These are phyloP conservation scores for Aspergillus candidus DNA, from an alignment of 2,329 filamentous ascomycete species.

Conservation along the genomic window DNA sequence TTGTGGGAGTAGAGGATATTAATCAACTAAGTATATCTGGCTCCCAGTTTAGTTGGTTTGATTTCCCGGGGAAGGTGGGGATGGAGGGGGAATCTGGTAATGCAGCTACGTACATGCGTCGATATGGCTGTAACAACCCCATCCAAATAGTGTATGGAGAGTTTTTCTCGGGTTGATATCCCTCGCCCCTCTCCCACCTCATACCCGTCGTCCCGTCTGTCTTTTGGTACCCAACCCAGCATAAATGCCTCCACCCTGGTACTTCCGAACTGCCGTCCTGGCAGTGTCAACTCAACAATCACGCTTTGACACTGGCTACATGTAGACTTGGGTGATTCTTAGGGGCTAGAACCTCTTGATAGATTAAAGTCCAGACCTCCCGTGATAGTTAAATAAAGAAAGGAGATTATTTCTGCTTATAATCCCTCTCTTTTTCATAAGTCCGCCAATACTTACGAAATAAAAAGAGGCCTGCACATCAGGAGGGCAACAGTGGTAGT, in stretches of 20 bases:
- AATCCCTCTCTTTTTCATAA: not conserved
- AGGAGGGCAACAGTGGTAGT: too few species aligned
- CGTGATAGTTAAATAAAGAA: not conserved
- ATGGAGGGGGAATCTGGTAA: too few species aligned
- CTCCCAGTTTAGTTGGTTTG: not conserved
- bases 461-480: too few species aligned
- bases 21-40: not conserved
- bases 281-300: not conserved
- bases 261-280: not conserved
- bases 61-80: not conserved
- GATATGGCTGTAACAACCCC: not conserved
- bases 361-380: not conserved
- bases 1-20: not conserved
- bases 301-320: not conserved
- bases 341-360: not conserved
- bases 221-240: not conserved
- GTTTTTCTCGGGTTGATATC: too few species aligned
- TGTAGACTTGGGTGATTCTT: not conserved
- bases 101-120: not conserved
- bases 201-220: too few species aligned
- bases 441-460: too few species aligned
- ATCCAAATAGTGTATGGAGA: too few species aligned
- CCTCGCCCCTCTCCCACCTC: too few species aligned
- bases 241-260: not conserved
- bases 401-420: not conserved